phyloP scores from a whole-genome alignment of 768 basidiomycete genomes.

The Auricularia auricula-judae region DNA sequence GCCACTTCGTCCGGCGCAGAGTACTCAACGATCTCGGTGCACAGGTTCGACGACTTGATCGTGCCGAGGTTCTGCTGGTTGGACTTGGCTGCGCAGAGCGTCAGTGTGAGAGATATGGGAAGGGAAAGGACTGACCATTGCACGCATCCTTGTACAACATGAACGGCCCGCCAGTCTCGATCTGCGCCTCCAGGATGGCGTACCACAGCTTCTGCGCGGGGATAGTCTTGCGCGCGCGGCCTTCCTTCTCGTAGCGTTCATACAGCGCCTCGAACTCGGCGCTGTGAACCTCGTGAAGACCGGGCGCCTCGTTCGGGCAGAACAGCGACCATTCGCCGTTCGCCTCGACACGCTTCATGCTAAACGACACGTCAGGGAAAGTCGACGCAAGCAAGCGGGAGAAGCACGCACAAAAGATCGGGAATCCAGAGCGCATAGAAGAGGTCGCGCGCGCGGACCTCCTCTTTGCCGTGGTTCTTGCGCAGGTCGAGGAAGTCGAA shows the following conservation, averaged over 20 bases:
- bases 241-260: slow-evolving; percentile 81
- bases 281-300: slow-evolving; percentile 77
- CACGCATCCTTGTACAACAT: slow-evolving; percentile 98
- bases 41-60: slow-evolving; percentile 98
- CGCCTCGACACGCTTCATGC: slow-evolving; percentile 94
- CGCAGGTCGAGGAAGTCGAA: slow-evolving; percentile 96
- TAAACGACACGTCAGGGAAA: slow-evolving; percentile 18
- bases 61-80: slow-evolving; percentile 98
- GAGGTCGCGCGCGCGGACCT: slow-evolving; percentile 88
- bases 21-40: slow-evolving; percentile 98
- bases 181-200: slow-evolving; percentile 90
- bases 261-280: slow-evolving; percentile 83
- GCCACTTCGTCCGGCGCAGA: slow-evolving; percentile 95
- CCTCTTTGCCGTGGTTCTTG: slow-evolving; percentile 99
- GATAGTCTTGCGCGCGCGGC: slow-evolving; percentile 71
- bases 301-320: slow-evolving; percentile 94
- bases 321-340: slow-evolving; percentile 91
- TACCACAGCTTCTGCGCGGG: slow-evolving; percentile 99
- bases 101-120: background rate
- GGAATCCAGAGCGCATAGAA: slow-evolving; percentile 99
- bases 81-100: slow-evolving; percentile 59
- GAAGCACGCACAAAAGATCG: slow-evolving; percentile 72
- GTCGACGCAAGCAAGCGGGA: background rate
- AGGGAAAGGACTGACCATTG: slow-evolving; percentile 47
- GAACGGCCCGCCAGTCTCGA: slow-evolving; percentile 98